These are phyloP conservation scores for Citrullus colocynthis DNA, from an alignment of 306 rosid species.

Conservation along the genomic window DNA sequence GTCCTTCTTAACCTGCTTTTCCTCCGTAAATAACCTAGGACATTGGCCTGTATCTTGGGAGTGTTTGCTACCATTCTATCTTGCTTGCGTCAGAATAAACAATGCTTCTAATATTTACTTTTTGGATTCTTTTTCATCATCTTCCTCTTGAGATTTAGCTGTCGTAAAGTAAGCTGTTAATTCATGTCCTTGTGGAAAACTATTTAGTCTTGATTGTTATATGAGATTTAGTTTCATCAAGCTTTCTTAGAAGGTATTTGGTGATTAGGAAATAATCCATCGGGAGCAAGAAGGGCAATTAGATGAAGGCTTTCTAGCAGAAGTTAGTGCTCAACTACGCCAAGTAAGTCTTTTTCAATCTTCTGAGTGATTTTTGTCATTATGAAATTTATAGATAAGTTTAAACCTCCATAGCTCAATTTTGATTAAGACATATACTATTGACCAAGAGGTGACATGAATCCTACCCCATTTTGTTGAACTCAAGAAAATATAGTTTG, in stretches of 20 bases:
- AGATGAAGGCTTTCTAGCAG: conserved; percentile 90
- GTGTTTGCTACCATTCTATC: background rate
- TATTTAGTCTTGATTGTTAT: background rate
- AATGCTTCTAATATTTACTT: background rate
- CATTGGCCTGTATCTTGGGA: background rate
- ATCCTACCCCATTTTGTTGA: too few relatives aligned
- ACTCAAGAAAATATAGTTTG: background rate
- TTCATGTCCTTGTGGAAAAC: background rate
- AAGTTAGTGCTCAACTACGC: conserved; percentile 83
- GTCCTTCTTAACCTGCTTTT: background rate
- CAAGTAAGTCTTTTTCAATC: conserved; percentile 41
- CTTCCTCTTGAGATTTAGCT: background rate
- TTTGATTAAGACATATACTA: too few relatives aligned
- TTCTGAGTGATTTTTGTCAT: conserved; percentile 1
- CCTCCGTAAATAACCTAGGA: background rate
- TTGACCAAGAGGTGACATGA: too few relatives aligned
- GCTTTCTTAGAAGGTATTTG: background rate
- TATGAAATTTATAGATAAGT: conserved; percentile 1
- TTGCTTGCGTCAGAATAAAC: background rate
- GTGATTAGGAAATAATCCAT: conserved; percentile 49
- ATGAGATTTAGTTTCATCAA: background rate
- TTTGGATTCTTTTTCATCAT: background rate
- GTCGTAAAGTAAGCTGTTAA: background rate
- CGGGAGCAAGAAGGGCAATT: conserved; percentile 79
- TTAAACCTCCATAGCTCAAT: background rate